Evolutionary conservation across 2,329 filamentous ascomycete genomes (phyloP), one percentile per base, ranked within the genome.

Genomic region (Pseudogymnoascus sp.): DNA sequence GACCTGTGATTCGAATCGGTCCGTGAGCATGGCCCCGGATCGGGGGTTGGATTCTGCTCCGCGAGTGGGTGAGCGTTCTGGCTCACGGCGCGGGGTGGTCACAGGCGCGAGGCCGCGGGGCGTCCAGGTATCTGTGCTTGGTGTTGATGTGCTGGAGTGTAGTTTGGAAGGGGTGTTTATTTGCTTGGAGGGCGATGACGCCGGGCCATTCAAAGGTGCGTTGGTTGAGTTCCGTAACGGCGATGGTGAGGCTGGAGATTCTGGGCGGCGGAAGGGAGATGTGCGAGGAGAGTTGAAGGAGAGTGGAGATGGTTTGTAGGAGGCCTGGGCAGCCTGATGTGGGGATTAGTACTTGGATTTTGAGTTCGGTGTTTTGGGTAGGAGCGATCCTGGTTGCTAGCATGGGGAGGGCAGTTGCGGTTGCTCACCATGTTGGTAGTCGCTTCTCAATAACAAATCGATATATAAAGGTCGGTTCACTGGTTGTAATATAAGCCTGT

Each of bases 281-380:
- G 78, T 82, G 73, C 89, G 85, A 69, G 89, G 85, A 69, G 89
- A 88, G 67, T 86, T 86, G 76, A 89, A 90, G 65, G 87, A 87
- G 65, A 90, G 77, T 62, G 87, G 87, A 23, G 88, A 90, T 12
- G 87, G 87, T 74, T 89, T 90, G 75, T 88, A 90, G 64, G 83
- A 78, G 60, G 79, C 73, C 64, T 78, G 80, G 74, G 79, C 82
- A 73, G 79, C 81, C 85, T 83, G 72, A 70, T 60, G 56, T 37
- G 50, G 60, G 62, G 62, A 46, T 53, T 46, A 50, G 21, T 62
- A 50, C 59, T 38, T 44, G 44, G 18, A 28, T 36, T 56, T 53
- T 50, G 28, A 46, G 37, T 59, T 60, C 46, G 42, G 61, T 60
- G 56, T 40, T 36, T 60, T 28, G 61, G 16, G 61, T 28, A 63